Percentiles rank a stretch among this genome's conserved stretches.
Conservation (phyloP, 495 filamentous ascomycete species). For the Hypomontagnella submonticulosa region DNA sequence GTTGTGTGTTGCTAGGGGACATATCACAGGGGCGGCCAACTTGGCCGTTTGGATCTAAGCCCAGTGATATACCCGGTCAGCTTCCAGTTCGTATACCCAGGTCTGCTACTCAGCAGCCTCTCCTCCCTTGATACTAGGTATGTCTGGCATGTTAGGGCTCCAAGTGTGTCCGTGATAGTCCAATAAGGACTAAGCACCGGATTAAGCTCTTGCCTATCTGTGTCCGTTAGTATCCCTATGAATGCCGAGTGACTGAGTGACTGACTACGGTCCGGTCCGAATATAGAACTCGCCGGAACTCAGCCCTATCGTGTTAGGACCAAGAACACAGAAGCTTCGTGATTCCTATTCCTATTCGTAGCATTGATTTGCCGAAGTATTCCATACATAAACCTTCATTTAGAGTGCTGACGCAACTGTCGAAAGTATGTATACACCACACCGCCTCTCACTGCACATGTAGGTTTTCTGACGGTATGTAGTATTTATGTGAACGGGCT, state of each 20-base stretch:
- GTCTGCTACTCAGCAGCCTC: slow-evolving; percentile 3
- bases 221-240: slow-evolving; percentile 9
- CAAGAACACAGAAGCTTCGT: not conserved
- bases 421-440: not conserved
- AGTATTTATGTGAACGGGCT: no score
- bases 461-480: no score
- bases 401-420: slow-evolving; percentile 35
- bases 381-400: slow-evolving; percentile 12
- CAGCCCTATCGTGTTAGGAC: no score
- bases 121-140: slow-evolving; percentile 20
- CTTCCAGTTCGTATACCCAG: slow-evolving; percentile 16
- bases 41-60: not conserved
- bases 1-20: slow-evolving; percentile 3
- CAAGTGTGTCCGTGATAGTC: slow-evolving; percentile 5
- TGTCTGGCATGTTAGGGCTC: slow-evolving; percentile 5
- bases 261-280: slow-evolving; percentile 25
- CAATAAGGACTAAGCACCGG: slow-evolving; percentile 1
- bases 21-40: no score
- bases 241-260: slow-evolving; percentile 6
- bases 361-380: slow-evolving; percentile 14
- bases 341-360: slow-evolving; percentile 10
- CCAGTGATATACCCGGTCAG: slow-evolving; percentile 7
- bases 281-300: slow-evolving; percentile 24
- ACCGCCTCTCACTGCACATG: not conserved
- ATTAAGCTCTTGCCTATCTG: not conserved